phyloP scores from a whole-genome alignment of 1,284 basidiomycete species.

The Trametes sp. region DNA sequence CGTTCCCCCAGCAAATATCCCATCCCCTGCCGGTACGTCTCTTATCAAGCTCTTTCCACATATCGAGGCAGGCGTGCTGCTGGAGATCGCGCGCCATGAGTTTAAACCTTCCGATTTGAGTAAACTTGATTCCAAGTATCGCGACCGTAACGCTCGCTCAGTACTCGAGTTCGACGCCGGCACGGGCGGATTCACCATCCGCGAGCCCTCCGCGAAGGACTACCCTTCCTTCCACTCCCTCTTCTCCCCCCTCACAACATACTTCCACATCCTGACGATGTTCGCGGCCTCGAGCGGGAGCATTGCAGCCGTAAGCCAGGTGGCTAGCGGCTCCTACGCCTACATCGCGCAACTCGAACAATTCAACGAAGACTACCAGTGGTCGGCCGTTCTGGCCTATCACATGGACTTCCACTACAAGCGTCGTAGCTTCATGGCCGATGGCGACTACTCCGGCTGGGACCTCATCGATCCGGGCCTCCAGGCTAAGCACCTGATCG shows the following conservation, averaged over 20 bases:
- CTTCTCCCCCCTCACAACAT: slow-evolving; percentile 4
- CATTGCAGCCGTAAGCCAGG: background rate
- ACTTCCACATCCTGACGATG: slow-evolving; percentile 8
- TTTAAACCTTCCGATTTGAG: slow-evolving; percentile 6
- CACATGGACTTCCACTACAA: slow-evolving; percentile 20
- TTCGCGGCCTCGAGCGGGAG: slow-evolving; percentile 10
- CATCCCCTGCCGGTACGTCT: background rate
- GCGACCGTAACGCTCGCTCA: background rate
- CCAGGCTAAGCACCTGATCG: slow-evolving; percentile 3
- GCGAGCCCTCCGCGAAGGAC: slow-evolving; percentile 2
- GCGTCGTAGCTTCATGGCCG: slow-evolving; percentile 13
- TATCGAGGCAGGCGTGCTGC: slow-evolving; percentile 2
- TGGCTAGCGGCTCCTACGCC: background rate
- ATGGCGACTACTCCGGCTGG: slow-evolving; percentile 21
- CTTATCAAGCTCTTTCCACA: slow-evolving; percentile 9
- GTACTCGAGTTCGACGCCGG: background rate
- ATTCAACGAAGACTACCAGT: slow-evolving; percentile 13
- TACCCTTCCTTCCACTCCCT: slow-evolving; percentile 10
- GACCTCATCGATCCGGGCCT: slow-evolving; percentile 6
- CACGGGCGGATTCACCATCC: background rate
- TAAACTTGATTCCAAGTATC: slow-evolving; percentile 5
- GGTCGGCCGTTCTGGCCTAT: slow-evolving; percentile 15
- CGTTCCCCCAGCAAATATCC: background rate
- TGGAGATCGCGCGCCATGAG: slow-evolving; percentile 12
- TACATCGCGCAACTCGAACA: slow-evolving; percentile 9